A percentile compares a stretch with the other conserved stretches of the same genome.
These are phyloP conservation scores for Psilocybe sp. DNA, from an alignment of 768 basidiomycete species.

Conservation along the genomic window DNA sequence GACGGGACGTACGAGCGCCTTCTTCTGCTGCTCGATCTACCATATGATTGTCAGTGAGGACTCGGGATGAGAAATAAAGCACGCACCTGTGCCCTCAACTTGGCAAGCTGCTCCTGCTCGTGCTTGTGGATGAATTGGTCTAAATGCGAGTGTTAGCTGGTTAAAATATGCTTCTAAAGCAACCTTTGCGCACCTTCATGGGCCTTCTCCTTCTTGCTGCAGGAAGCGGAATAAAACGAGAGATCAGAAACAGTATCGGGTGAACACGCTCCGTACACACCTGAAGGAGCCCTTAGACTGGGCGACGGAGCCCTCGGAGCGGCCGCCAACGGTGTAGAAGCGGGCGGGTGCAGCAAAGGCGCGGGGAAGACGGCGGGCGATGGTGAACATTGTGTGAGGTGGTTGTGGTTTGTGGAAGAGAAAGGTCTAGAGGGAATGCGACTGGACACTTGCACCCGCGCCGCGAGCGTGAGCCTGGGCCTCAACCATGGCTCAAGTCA, in stretches of 20 bases:
- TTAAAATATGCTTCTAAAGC: background rate
- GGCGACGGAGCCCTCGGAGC: slow-evolving; percentile 56
- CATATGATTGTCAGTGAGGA: no score
- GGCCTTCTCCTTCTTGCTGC: slow-evolving; percentile 72
- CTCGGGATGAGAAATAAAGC: no score
- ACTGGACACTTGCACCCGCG: background rate
- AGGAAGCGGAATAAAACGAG: slow-evolving; percentile 1
- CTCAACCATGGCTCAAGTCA: background rate
- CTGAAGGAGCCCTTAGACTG: slow-evolving; percentile 55
- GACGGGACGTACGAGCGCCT: no score
- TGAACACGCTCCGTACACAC: slow-evolving; percentile 33
- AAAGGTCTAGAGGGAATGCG: background rate
- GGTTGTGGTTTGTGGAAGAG: slow-evolving; percentile 14
- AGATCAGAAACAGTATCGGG: slow-evolving; percentile 16
- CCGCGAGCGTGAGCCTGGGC: background rate
- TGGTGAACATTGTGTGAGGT: slow-evolving; percentile 42
- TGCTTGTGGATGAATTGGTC: slow-evolving; percentile 64
- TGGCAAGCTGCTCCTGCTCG: slow-evolving; percentile 55
- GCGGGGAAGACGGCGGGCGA: slow-evolving; percentile 41
- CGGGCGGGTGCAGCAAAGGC: slow-evolving; percentile 31
- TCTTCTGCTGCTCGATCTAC: no score
- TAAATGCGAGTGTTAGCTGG: slow-evolving; percentile 20
- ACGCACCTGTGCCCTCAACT: slow-evolving; percentile 55
- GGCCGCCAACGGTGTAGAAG: slow-evolving; percentile 34
- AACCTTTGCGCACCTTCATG: slow-evolving; percentile 41